A percentile compares a stretch with the other conserved stretches of the same genome.
Evolutionary conservation across 331 rosid genomes (phyloP).

Genomic region (Prunus yedoensis): DNA sequence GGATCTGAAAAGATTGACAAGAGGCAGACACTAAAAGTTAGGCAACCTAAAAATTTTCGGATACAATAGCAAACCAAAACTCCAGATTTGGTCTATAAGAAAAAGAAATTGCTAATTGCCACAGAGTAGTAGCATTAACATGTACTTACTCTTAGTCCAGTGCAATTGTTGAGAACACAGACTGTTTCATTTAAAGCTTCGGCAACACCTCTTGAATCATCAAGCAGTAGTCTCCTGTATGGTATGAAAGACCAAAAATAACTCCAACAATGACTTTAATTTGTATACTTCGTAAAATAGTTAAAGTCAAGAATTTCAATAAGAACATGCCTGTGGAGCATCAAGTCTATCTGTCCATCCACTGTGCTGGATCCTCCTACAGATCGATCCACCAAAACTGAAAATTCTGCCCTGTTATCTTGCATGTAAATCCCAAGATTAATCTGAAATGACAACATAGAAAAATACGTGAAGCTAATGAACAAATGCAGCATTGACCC

Average conservation of each 20-base stretch:
- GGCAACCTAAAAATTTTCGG: neutral
- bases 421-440: slow-evolving; percentile 53
- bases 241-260: slow-evolving; percentile 14
- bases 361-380: slow-evolving; percentile 41
- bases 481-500: neutral
- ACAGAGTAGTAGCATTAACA: neutral
- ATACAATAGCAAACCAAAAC: slow-evolving; percentile 5
- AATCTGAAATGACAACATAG: slow-evolving; percentile 30
- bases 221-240: slow-evolving; percentile 54
- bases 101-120: slow-evolving; percentile 6
- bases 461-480: neutral
- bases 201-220: slow-evolving; percentile 53
- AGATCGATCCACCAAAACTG: slow-evolving; percentile 54
- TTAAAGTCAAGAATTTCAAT: neutral
- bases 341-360: slow-evolving; percentile 48
- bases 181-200: slow-evolving; percentile 58
- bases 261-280: slow-evolving; percentile 10
- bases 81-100: neutral
- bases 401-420: slow-evolving; percentile 41
- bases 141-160: slow-evolving; percentile 46
- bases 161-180: slow-evolving; percentile 40
- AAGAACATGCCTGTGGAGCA: slow-evolving; percentile 42
- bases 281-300: neutral
- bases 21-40: slow-evolving; percentile 1
- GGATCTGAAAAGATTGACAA: slow-evolving; percentile 34